phyloP scores from a whole-genome alignment of 495 filamentous ascomycete species.

The Beverwykella pulmonaria region DNA sequence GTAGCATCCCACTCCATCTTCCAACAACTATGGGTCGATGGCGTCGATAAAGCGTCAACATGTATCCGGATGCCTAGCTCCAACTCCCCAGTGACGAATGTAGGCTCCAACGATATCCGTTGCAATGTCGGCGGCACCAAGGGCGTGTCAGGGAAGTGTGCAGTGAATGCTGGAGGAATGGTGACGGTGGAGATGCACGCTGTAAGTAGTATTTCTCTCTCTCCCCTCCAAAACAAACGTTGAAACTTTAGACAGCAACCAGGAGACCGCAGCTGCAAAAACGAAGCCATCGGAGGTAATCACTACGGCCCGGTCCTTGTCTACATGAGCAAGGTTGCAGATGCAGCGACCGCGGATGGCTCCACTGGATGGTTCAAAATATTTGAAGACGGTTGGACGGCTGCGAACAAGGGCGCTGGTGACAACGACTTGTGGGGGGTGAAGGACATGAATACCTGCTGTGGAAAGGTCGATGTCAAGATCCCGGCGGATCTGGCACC shows the following conservation, averaged over 20 bases:
- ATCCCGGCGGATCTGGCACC: conserved; percentile 47
- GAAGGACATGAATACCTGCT: conserved; percentile 46
- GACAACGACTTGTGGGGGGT: conserved; percentile 34
- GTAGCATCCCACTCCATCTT: conserved; percentile 25
- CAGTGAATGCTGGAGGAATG: conserved; percentile 22
- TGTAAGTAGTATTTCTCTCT: too few relatives aligned
- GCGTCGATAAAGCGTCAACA: conserved; percentile 21
- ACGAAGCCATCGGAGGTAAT: conserved; percentile 44
- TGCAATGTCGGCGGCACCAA: conserved; percentile 39
- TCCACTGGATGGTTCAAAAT: conserved; percentile 46
- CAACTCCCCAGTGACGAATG: conserved; percentile 49
- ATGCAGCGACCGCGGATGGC: conserved; percentile 40
- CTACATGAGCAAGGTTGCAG: conserved; percentile 44
- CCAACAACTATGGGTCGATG: conserved; percentile 35
- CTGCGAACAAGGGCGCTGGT: conserved; percentile 38
- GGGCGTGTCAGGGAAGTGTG: conserved; percentile 21
- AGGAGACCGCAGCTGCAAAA: conserved; percentile 27
- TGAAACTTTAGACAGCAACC: too few relatives aligned
- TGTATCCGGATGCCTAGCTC: conserved; percentile 26
- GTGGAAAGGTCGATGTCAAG: conserved; percentile 48
- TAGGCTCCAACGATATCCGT: conserved; percentile 50
- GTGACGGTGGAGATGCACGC: conserved; percentile 33
- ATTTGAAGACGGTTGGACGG: conserved; percentile 39
- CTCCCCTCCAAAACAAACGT: too few relatives aligned
- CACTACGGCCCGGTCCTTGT: conserved; percentile 36